These are phyloP conservation scores for Astragalus membranaceus DNA, from an alignment of 306 rosid species.

Conservation along the genomic window DNA sequence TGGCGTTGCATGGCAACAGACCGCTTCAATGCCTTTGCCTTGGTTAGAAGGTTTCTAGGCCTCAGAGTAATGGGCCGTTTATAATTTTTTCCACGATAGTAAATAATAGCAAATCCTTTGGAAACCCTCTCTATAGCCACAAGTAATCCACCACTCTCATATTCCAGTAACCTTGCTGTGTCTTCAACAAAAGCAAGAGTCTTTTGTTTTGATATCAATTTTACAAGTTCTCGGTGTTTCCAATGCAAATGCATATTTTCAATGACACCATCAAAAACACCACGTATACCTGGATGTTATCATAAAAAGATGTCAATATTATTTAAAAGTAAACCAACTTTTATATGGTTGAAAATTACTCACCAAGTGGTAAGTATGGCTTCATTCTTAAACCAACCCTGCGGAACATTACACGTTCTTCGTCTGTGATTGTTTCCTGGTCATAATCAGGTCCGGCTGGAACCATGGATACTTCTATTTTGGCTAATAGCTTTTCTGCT, in stretches of 20 bases:
- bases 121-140: slow-evolving; percentile 91
- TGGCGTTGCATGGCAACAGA: slow-evolving; percentile 98
- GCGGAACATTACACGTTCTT: slow-evolving; percentile 91
- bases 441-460: slow-evolving; percentile 94
- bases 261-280: slow-evolving; percentile 92
- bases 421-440: slow-evolving; percentile 95
- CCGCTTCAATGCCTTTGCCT: slow-evolving; percentile 92
- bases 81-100: slow-evolving; percentile 97
- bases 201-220: slow-evolving; percentile 82
- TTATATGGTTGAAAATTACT: slow-evolving; percentile 27
- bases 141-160: slow-evolving; percentile 92
- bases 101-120: slow-evolving; percentile 77
- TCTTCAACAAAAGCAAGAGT: slow-evolving; percentile 95
- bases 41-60: slow-evolving; percentile 90
- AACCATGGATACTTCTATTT: slow-evolving; percentile 85
- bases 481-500: slow-evolving; percentile 82
- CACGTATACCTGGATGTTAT: slow-evolving; percentile 75
- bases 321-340: neutral
- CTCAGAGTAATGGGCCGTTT: slow-evolving; percentile 78
- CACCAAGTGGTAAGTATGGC: slow-evolving; percentile 91
- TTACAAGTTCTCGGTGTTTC: slow-evolving; percentile 96
- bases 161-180: slow-evolving; percentile 89
- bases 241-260: slow-evolving; percentile 99
- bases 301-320: slow-evolving; percentile 23
- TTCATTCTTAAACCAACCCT: slow-evolving; percentile 93